phyloP scores from a whole-genome alignment of 2,329 filamentous ascomycete species.

The Ophiostoma ips region DNA sequence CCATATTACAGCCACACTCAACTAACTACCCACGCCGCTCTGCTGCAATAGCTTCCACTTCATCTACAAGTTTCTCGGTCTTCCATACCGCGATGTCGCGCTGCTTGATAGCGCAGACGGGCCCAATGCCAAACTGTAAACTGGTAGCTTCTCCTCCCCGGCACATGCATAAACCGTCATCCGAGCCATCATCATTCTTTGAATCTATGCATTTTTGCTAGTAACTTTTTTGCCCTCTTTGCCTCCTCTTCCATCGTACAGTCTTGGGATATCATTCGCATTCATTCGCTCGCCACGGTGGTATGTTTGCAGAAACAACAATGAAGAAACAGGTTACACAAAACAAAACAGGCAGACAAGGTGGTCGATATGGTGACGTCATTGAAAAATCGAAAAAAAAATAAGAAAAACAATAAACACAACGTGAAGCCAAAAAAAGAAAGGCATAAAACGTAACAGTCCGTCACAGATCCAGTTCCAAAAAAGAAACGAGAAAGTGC shows the following conservation, averaged over 20 bases:
- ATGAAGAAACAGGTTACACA: not conserved
- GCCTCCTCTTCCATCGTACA: not conserved
- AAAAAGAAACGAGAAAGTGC: not conserved
- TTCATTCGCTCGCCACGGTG: constrained; percentile 8
- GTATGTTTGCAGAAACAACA: not conserved
- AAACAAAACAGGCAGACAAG: not conserved
- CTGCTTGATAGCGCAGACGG: not conserved
- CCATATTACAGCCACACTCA: constrained; percentile 10
- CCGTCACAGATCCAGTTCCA: constrained; percentile 9
- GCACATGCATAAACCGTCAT: too few relatives aligned
- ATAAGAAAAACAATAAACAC: not conserved
- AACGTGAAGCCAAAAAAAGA: not conserved
- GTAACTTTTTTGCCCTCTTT: too few relatives aligned
- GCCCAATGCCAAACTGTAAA: not conserved
- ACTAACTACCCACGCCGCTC: not conserved
- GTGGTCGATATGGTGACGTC: not conserved
- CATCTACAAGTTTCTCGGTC: constrained; percentile 50
- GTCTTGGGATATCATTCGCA: constrained; percentile 13
- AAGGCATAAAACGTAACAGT: constrained; percentile 4
- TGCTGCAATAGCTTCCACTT: constrained; percentile 42
- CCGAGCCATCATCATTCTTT: too few relatives aligned
- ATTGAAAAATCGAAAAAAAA: too few relatives aligned
- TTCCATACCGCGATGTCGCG: constrained; percentile 42
- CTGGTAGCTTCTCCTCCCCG: too few relatives aligned
- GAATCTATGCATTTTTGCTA: not conserved